phyloP scores from a whole-genome alignment of 139 green algal species.

The Chlamydomonas schloesseri region DNA sequence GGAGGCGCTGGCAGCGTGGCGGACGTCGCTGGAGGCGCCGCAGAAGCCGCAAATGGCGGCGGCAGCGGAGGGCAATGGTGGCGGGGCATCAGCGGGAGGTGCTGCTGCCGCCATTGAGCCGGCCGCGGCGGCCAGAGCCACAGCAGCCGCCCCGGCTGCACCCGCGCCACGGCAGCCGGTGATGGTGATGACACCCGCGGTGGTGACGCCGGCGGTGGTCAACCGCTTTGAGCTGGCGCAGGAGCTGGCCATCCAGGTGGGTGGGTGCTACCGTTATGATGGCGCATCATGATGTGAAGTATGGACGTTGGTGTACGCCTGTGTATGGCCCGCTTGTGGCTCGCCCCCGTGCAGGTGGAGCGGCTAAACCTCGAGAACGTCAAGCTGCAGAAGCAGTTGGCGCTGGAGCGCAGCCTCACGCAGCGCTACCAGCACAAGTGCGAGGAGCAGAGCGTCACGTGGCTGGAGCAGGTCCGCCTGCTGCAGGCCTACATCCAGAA shows the following conservation, averaged over 20 bases:
- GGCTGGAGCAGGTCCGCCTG: constrained; percentile 54
- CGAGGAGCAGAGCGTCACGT: constrained; percentile 62
- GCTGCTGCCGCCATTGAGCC: too few species aligned
- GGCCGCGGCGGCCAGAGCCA: too few species aligned
- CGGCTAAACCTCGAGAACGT: constrained; percentile 52
- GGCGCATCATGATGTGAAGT: background rate
- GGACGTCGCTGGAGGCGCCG: too few species aligned
- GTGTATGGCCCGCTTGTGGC: too few species aligned
- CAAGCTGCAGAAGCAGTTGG: constrained; percentile 57
- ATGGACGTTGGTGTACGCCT: background rate
- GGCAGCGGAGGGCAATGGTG: too few species aligned
- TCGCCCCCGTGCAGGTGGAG: constrained; percentile 46
- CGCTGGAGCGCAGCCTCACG: constrained; percentile 53
- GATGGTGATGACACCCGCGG: constrained; percentile 29
- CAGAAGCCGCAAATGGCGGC: background rate
- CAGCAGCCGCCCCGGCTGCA: too few species aligned
- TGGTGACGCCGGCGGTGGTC: constrained; percentile 24
- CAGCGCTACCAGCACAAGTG: constrained; percentile 67
- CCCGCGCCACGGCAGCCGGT: background rate
- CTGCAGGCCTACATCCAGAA: constrained; percentile 65
- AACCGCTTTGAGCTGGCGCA: constrained; percentile 47
- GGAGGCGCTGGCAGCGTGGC: constrained; percentile 7
- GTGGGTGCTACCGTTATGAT: background rate
- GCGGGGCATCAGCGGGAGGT: too few species aligned
- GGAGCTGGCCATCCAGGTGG: constrained; percentile 45